Evolutionary conservation across 108 stramenopile genomes (phyloP).

Genomic region (Skeletonema costatum): DNA sequence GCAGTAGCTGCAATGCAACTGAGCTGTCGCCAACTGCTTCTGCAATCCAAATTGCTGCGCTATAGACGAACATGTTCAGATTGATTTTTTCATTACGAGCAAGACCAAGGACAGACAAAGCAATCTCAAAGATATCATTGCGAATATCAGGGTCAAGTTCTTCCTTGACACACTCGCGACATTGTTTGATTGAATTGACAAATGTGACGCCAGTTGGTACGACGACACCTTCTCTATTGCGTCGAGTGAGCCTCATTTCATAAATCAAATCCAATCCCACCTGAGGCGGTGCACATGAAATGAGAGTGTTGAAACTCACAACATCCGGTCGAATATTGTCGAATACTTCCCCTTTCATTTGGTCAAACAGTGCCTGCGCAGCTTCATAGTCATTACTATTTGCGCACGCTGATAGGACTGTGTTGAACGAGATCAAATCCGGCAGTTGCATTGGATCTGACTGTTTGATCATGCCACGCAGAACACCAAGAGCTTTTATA

Average conservation of each 20-base stretch:
- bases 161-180: constrained; percentile 29
- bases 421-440: constrained; percentile 61
- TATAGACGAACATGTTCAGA: constrained; percentile 71
- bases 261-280: constrained; percentile 14
- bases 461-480: neutral
- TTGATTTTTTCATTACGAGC: constrained; percentile 50
- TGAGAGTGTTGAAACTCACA: constrained; percentile 34
- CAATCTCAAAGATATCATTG: constrained; percentile 33
- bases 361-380: constrained; percentile 47
- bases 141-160: constrained; percentile 21
- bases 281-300: constrained; percentile 28
- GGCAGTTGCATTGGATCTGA: constrained; percentile 10
- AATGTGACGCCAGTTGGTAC: constrained; percentile 58
- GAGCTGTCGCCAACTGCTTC: constrained; percentile 46
- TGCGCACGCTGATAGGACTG: constrained; percentile 56
- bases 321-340: constrained; percentile 28
- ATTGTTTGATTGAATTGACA: constrained; percentile 62
- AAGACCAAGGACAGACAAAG: constrained; percentile 40
- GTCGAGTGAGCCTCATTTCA: constrained; percentile 69
- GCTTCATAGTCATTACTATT: constrained; percentile 52
- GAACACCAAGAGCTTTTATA: neutral
- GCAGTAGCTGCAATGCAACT: constrained; percentile 40
- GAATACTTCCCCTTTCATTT: constrained; percentile 32
- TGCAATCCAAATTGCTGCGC: constrained; percentile 78
- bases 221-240: constrained; percentile 57